phyloP scores from a whole-genome alignment of 1,284 basidiomycete genomes.

The Cutaneotrichosporon daszewskae region DNA sequence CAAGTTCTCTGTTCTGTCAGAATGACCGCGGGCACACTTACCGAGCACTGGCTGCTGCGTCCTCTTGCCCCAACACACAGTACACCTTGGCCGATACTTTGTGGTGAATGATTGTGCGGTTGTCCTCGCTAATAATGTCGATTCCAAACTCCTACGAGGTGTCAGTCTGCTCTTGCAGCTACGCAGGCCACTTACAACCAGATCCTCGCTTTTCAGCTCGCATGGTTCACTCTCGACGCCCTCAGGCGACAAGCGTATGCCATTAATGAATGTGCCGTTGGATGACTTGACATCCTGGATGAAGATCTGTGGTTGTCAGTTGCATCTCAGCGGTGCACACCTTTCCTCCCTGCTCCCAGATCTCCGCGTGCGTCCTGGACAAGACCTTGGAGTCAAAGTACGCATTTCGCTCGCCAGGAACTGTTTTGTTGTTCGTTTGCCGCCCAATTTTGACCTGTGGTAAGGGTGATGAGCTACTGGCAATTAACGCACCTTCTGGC shows the following conservation, averaged over 20 bases:
- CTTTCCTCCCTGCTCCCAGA: conserved; percentile 89
- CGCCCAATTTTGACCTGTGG: conserved; percentile 81
- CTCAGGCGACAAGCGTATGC: conserved; percentile 83
- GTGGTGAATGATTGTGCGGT: conserved; percentile 96
- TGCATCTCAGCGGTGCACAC: conserved; percentile 45
- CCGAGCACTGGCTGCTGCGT: conserved; percentile 53
- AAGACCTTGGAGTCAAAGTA: conserved; percentile 98
- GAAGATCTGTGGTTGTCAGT: conserved; percentile 61
- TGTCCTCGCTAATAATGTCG: conserved; percentile 97
- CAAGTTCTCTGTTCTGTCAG: conserved; percentile 35
- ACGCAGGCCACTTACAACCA: conserved; percentile 57
- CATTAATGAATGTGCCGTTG: conserved; percentile 98
- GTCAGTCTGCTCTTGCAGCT: background rate
- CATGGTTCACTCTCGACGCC: conserved; percentile 88
- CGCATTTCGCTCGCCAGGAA: conserved; percentile 89
- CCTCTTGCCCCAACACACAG: conserved; percentile 80
- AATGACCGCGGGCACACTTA: conserved; percentile 11
- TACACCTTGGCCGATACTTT: conserved; percentile 93
- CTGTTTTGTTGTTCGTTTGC: conserved; percentile 94
- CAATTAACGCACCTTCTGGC: conserved; percentile 28
- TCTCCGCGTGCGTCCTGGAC: conserved; percentile 91
- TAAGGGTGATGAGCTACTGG: background rate
- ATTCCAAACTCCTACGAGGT: conserved; percentile 90
- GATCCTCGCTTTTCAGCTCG: conserved; percentile 90
- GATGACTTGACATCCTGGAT: conserved; percentile 99